phyloP scores from a whole-genome alignment of 345 rosid genomes.

The Linum usitatissimum region DNA sequence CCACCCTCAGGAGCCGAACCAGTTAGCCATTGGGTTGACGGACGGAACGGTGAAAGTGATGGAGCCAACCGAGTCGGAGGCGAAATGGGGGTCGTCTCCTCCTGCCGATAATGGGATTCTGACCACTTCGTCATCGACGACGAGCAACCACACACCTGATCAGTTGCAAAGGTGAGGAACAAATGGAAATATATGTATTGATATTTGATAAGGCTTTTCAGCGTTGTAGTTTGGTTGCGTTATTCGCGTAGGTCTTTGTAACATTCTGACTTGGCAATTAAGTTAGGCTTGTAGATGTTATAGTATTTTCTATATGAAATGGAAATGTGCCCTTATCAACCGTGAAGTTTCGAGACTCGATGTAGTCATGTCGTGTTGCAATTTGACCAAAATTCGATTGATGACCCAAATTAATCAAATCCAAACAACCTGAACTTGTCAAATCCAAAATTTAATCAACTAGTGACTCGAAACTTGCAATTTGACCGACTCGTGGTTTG shows the following conservation, averaged over 20 bases:
- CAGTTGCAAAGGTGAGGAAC: conserved; percentile 48
- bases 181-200: neutral
- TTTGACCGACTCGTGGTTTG: no score
- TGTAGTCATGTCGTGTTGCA: no score
- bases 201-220: neutral
- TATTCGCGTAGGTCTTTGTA: neutral
- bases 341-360: no score
- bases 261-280: neutral
- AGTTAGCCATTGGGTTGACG: conserved; percentile 57
- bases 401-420: no score
- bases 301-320: neutral
- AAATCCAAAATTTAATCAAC: no score
- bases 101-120: conserved; percentile 53
- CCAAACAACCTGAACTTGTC: no score
- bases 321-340: neutral
- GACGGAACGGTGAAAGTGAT: conserved; percentile 66
- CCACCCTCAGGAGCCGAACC: conserved; percentile 65
- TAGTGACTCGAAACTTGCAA: no score
- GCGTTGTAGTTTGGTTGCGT: neutral
- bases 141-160: conserved; percentile 70
- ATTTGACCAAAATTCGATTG: no score
- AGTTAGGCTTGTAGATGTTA: neutral
- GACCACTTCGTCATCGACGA: conserved; percentile 63
- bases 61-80: conserved; percentile 59
- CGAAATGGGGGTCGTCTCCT: conserved; percentile 62